These are phyloP conservation scores for Hortiboletus campestris DNA, from an alignment of 768 basidiomycete genomes.

Conservation along the genomic window DNA sequence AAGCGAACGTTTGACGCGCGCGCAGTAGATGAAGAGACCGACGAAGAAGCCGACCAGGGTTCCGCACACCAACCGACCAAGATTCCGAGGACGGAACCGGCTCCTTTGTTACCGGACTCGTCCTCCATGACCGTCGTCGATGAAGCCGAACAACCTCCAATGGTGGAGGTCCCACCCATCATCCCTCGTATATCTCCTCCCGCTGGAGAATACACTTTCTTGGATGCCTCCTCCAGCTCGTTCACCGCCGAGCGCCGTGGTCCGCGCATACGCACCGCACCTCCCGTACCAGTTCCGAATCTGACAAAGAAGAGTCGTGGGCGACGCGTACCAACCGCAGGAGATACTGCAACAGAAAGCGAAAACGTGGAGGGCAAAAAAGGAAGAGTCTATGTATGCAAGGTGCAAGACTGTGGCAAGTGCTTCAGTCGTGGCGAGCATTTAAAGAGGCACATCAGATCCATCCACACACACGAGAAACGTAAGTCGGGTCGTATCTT, in stretches of 20 bases:
- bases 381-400: conserved; percentile 52
- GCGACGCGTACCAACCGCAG: conserved; percentile 65
- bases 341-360: conserved; percentile 21
- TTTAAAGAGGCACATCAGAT: conserved; percentile 71
- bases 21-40: conserved; percentile 35
- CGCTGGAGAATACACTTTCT: conserved; percentile 34
- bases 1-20: conserved; percentile 36
- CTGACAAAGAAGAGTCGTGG: conserved; percentile 80
- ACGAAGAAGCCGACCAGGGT: conserved; percentile 29
- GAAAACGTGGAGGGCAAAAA: conserved; percentile 32
- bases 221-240: conserved; percentile 36
- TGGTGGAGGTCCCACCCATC: conserved; percentile 4
- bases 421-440: conserved; percentile 74
- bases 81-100: conserved; percentile 29
- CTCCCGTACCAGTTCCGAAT: conserved; percentile 73
- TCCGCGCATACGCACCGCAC: conserved; percentile 51
- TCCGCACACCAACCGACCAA: conserved; percentile 21
- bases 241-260: conserved; percentile 41
- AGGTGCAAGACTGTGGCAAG: conserved; percentile 68
- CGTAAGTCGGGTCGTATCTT: conserved; percentile 47
- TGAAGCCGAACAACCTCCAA: conserved; percentile 13
- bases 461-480: conserved; percentile 76
- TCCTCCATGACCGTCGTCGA: conserved; percentile 32
- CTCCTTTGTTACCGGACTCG: conserved; percentile 23
- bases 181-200: conserved; percentile 25